Evolutionary conservation across 2,329 filamentous ascomycete genomes (phyloP).

Genomic region (Pyricularia pennisetigena): DNA sequence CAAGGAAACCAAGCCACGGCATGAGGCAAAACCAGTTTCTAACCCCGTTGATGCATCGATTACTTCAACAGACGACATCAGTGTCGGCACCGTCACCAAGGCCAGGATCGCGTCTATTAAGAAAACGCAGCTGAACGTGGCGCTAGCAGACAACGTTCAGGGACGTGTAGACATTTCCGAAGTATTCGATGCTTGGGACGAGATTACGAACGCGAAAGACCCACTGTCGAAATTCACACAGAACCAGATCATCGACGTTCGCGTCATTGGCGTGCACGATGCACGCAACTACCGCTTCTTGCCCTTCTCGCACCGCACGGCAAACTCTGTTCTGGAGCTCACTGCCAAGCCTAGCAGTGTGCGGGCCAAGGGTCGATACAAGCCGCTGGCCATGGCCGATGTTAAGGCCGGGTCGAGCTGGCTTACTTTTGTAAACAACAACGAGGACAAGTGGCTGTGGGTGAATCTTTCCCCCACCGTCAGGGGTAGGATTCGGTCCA

Average conservation of each 20-base stretch:
- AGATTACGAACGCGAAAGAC: constrained; percentile 72
- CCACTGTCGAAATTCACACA: constrained; percentile 67
- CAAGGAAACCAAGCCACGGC: constrained; percentile 20
- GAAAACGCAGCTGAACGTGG: constrained; percentile 85
- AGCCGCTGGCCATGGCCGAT: constrained; percentile 59
- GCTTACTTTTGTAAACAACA: constrained; percentile 86
- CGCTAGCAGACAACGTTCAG: constrained; percentile 76
- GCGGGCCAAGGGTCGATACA: constrained; percentile 25
- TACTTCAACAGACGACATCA: constrained; percentile 59
- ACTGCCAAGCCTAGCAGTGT: constrained; percentile 67
- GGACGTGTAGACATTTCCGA: constrained; percentile 92
- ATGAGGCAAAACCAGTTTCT: constrained; percentile 11
- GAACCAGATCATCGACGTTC: constrained; percentile 63
- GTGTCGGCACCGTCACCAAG: constrained; percentile 62
- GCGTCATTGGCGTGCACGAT: constrained; percentile 80
- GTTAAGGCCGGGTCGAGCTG: constrained; percentile 62
- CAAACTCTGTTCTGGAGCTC: constrained; percentile 77
- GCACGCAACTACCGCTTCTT: constrained; percentile 84
- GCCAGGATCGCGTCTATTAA: constrained; percentile 78
- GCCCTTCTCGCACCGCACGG: constrained; percentile 76
- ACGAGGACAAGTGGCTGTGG: constrained; percentile 73
- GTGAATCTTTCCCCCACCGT: constrained; percentile 83
- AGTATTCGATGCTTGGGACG: constrained; percentile 78
- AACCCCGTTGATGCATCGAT: constrained; percentile 53
- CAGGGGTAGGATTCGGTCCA: constrained; percentile 69